A percentile compares a stretch with the other conserved stretches of the same genome.
Conservation (phyloP, 257 asterid genomes). For the Nicotiana benthamiana region DNA sequence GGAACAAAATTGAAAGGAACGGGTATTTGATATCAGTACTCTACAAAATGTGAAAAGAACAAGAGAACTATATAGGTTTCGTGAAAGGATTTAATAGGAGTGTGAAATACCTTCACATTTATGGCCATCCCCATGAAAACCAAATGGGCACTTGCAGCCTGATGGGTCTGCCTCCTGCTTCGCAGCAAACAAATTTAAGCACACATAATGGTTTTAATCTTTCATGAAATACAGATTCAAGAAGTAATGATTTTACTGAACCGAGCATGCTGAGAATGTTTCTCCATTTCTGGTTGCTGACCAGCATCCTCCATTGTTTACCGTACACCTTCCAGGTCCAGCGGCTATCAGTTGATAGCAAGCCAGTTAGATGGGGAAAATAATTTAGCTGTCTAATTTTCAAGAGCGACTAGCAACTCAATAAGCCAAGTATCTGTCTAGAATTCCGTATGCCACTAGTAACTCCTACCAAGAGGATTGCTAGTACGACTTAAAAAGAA, state of each 20-base stretch:
- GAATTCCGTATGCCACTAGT: neutral
- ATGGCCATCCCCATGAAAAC: constrained; percentile 76
- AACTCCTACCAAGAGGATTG: neutral
- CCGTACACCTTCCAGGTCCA: constrained; percentile 84
- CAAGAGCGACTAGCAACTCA: neutral
- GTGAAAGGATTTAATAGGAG: neutral
- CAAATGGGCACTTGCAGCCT: constrained; percentile 78
- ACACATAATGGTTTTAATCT: neutral
- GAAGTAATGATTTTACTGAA: constrained; percentile 22
- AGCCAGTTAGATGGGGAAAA: neutral
- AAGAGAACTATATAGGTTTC: neutral
- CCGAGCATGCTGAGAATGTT: constrained; percentile 71
- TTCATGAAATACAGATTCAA: neutral
- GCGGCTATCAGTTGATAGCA: constrained; percentile 40
- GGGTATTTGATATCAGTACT: neutral
- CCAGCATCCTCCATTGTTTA: constrained; percentile 88
- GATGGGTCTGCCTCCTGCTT: constrained; percentile 51
- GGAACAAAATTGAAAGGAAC: neutral
- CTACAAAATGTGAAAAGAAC: neutral
- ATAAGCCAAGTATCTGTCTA: neutral
- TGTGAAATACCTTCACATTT: constrained; percentile 52
- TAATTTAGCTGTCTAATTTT: neutral
- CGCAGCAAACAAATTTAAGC: neutral
- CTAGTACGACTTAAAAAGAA: neutral
- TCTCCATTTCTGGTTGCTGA: constrained; percentile 43